Percentiles rank a stretch among this genome's conserved stretches.
phyloP scores from a whole-genome alignment of 2,329 filamentous ascomycete species.

The Massarina eburnea region DNA sequence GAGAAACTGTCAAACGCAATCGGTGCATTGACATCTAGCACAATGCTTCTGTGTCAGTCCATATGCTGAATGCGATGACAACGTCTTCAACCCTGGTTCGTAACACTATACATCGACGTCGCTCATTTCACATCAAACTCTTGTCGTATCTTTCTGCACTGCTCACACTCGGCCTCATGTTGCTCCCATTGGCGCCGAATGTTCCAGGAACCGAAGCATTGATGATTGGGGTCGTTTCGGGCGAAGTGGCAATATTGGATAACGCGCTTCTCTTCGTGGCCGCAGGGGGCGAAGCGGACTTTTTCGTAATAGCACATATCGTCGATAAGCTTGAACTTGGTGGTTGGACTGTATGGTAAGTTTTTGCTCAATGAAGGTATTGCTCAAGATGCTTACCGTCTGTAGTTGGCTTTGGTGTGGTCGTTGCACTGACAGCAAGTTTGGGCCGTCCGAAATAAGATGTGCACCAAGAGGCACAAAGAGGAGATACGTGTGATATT shows the following conservation, averaged over 20 bases:
- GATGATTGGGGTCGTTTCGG: conserved; percentile 69
- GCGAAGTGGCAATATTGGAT: conserved; percentile 75
- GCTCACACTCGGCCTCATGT: conserved; percentile 36
- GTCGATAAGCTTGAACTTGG: neutral
- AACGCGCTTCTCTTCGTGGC: conserved; percentile 61
- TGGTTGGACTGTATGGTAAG: neutral
- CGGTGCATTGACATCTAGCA: too few species aligned
- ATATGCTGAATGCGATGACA: neutral
- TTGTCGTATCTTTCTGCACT: conserved; percentile 11
- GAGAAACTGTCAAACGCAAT: too few species aligned
- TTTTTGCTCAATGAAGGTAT: neutral
- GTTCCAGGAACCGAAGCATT: conserved; percentile 68
- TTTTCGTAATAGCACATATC: conserved; percentile 72
- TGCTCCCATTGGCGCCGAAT: conserved; percentile 61
- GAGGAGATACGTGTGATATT: neutral
- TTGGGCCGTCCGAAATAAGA: too few species aligned
- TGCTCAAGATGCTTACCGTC: neutral
- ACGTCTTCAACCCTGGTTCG: neutral
- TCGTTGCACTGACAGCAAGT: neutral
- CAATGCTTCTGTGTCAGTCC: too few species aligned
- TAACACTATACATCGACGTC: neutral
- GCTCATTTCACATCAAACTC: neutral
- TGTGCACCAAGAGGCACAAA: too few species aligned
- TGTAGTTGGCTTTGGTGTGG: neutral
- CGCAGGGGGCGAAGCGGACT: conserved; percentile 63